Conservation (phyloP, 2,329 filamentous ascomycete species). For the Ceratocystis eucalypticola region DNA sequence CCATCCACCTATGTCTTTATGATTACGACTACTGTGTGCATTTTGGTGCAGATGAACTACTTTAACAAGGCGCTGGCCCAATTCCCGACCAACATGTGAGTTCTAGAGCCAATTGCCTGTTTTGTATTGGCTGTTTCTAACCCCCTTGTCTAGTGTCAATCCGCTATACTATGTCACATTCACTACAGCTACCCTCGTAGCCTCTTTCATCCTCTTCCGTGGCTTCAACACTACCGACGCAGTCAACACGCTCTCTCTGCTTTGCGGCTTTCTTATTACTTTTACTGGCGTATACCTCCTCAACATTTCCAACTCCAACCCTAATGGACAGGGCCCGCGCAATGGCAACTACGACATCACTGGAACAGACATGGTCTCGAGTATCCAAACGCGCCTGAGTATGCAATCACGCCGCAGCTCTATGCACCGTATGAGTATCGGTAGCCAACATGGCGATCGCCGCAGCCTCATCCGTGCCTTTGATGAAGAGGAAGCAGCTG, state of each 20-base stretch:
- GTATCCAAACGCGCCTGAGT: slow-evolving; percentile 76
- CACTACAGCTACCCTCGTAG: slow-evolving; percentile 83
- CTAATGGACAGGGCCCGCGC: slow-evolving; percentile 58
- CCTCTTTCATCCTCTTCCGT: slow-evolving; percentile 89
- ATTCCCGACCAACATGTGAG: slow-evolving; percentile 94
- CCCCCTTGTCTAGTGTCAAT: slow-evolving; percentile 53
- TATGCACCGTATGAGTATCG: slow-evolving; percentile 49
- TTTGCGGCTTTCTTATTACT: slow-evolving; percentile 87
- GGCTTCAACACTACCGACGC: slow-evolving; percentile 91
- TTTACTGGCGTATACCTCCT: slow-evolving; percentile 92
- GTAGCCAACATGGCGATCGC: slow-evolving; percentile 54
- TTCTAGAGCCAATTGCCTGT: slow-evolving; percentile 19
- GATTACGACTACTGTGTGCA: slow-evolving; percentile 85
- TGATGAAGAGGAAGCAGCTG: slow-evolving; percentile 64
- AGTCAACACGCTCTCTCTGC: slow-evolving; percentile 81
- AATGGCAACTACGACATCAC: slow-evolving; percentile 60
- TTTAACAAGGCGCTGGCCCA: slow-evolving; percentile 97
- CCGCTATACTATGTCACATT: slow-evolving; percentile 96
- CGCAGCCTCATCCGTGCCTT: slow-evolving; percentile 79
- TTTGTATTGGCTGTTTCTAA: not conserved
- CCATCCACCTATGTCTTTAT: slow-evolving; percentile 96
- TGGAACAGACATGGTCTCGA: slow-evolving; percentile 82
- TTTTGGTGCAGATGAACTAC: slow-evolving; percentile 99
- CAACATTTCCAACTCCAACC: slow-evolving; percentile 87
- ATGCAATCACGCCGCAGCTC: slow-evolving; percentile 79